Conservation (phyloP, 331 rosid species). For the Ulmus americana region DNA sequence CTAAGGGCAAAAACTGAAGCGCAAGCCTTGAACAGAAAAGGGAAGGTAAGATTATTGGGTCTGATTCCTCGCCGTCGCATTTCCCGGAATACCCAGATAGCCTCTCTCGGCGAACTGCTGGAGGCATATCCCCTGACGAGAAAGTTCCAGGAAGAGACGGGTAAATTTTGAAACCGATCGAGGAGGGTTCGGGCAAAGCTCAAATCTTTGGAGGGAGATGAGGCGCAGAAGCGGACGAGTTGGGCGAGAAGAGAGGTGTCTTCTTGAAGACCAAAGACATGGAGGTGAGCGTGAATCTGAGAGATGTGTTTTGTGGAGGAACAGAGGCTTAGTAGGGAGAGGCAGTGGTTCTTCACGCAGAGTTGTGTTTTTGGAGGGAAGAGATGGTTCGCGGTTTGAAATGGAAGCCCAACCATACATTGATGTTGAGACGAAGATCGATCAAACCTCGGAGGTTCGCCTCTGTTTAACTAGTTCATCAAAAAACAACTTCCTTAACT, state of each 20-base stretch:
- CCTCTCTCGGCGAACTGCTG: conserved; percentile 39
- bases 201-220: conserved; percentile 45
- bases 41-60: conserved; percentile 65
- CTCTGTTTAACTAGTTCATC: no score
- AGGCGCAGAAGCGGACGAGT: conserved; percentile 50
- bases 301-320: conserved; percentile 43
- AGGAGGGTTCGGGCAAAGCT: conserved; percentile 44
- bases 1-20: conserved; percentile 31
- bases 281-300: conserved; percentile 64
- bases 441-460: no score
- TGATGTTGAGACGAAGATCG: background rate
- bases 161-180: conserved; percentile 17
- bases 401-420: conserved; percentile 45
- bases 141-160: conserved; percentile 62
- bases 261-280: conserved; percentile 40
- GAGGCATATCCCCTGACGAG: conserved; percentile 66
- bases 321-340: conserved; percentile 42
- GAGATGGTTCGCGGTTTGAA: conserved; percentile 20
- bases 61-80: conserved; percentile 47
- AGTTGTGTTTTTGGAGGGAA: conserved; percentile 26
- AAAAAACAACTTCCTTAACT: no score
- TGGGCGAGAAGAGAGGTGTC: conserved; percentile 47
- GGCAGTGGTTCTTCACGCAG: conserved; percentile 43
- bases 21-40: conserved; percentile 67
- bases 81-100: conserved; percentile 44